phyloP scores from a whole-genome alignment of 202 grass and related monocot genomes.

The Bolboschoenoplectus hybrid region DNA sequence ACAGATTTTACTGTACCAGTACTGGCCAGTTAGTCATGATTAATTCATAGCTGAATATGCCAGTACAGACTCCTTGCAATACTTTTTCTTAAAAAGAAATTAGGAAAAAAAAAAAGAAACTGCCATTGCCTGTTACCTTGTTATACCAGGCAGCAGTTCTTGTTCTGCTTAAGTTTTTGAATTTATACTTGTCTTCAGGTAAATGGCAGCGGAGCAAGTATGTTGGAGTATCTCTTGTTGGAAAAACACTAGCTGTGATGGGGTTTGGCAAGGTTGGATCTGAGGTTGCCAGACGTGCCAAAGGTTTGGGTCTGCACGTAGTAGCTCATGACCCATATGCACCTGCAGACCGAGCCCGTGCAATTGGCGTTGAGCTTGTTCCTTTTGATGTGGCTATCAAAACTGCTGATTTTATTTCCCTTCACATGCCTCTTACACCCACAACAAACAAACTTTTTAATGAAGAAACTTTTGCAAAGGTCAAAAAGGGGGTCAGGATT shows the following conservation, averaged over 20 bases:
- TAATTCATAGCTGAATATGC: background rate
- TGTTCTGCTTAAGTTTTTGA: slow-evolving; percentile 5
- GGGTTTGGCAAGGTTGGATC: slow-evolving; percentile 93
- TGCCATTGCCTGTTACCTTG: background rate
- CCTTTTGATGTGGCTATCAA: slow-evolving; percentile 78
- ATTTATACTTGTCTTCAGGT: slow-evolving; percentile 35
- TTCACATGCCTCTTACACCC: slow-evolving; percentile 87
- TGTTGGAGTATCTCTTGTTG: slow-evolving; percentile 72
- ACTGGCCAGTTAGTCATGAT: background rate
- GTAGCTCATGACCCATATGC: slow-evolving; percentile 81
- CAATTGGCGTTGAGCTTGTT: slow-evolving; percentile 72
- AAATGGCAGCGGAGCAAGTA: slow-evolving; percentile 79
- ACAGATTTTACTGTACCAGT: background rate
- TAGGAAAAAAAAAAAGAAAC: background rate
- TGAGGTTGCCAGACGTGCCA: slow-evolving; percentile 72
- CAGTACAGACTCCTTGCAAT: background rate
- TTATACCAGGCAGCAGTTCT: background rate
- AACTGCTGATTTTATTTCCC: slow-evolving; percentile 79
- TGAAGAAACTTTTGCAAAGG: slow-evolving; percentile 72
- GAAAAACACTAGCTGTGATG: slow-evolving; percentile 79
- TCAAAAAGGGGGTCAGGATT: slow-evolving; percentile 70
- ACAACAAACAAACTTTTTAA: slow-evolving; percentile 66
- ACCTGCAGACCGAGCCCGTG: slow-evolving; percentile 67
- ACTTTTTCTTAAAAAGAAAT: background rate
- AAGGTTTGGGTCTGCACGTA: slow-evolving; percentile 73